Evolutionary conservation across 208 protist species (phyloP).

Genomic region (Leishmania lainsoni): DNA sequence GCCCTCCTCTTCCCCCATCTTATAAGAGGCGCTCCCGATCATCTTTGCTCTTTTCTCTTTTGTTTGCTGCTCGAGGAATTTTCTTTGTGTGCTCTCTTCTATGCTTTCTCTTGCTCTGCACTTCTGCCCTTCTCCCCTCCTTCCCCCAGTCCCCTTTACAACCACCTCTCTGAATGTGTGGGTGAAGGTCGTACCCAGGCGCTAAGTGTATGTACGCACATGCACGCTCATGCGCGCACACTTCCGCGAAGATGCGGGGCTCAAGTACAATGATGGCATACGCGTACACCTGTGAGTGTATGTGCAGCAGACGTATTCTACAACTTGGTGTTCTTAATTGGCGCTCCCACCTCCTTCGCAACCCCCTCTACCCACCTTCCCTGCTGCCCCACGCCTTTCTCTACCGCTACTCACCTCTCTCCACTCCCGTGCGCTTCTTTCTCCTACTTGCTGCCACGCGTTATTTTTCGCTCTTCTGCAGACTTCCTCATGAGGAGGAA

Average conservation of each 20-base stretch:
- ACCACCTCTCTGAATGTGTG: not conserved
- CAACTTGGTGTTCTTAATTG: no score
- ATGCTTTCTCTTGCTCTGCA: not conserved
- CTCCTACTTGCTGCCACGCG: no score
- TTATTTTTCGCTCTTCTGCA: no score
- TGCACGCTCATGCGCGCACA: not conserved
- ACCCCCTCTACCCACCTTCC: not conserved
- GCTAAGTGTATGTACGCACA: not conserved
- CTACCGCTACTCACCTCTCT: no score
- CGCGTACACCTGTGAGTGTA: not conserved
- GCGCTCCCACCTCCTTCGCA: no score
- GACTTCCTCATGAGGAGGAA: no score
- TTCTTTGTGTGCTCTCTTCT: not conserved
- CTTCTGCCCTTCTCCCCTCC: not conserved
- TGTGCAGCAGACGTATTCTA: no score
- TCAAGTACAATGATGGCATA: not conserved
- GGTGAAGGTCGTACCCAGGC: not conserved
- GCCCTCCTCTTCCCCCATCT: no score
- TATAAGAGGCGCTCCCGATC: no score
- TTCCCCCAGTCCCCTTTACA: not conserved
- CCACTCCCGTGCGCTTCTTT: no score
- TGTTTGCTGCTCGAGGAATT: not conserved
- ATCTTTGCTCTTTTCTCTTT: not conserved
- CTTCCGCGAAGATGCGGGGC: not conserved
- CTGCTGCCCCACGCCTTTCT: not conserved